Evolutionary conservation across 1,284 basidiomycete genomes (phyloP), one percentile per base, ranked within the genome.

Genomic region (Pascua sp.): DNA sequence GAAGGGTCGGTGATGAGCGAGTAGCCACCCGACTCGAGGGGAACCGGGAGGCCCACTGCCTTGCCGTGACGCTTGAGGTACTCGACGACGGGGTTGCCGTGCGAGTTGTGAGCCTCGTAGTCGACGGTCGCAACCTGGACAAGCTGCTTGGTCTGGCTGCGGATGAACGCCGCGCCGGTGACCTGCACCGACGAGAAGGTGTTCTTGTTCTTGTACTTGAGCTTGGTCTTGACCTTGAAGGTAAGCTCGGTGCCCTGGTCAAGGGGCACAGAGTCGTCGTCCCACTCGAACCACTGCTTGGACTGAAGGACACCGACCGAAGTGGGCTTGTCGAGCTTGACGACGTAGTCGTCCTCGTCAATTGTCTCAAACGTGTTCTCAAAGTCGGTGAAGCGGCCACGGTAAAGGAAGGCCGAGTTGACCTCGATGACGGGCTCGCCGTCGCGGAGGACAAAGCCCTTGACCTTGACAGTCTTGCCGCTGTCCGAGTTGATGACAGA

Each of bases 231-330:
- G 64, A 90, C 82, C 62, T 89, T 88, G 89, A 98, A 96, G 65
- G 93, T 85, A 53, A 98, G 86, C 3, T 84, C 84, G 45, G 88
- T 88, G 44, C 91, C 92, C 11, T 89, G 84, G 56, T 85, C 80
- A 44, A 93, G 85, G 42, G 90, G 86, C 60, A 85, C 84, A 9
- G 86, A 81, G 54, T 90, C 86, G 70, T 95, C 86, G 56, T 89
- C 86, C 95, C 94, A 98, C 57, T 89, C 86, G 78, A 98, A 95
- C 95, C 96, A 98, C 74, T 95, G 90, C 82, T 98, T 98, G 58
- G 91, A 91, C 71, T 90, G 85, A 13, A 98, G 80, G 16, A 98
- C 91, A 51, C 92, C 91, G 62, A 96, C 87, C 46, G 85, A 85
- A 1, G 91, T 88, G 64, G 92, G 88, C 38, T 83, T 86, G 53